phyloP scores from a whole-genome alignment of 495 filamentous ascomycete species.

The Talaromyces liani region DNA sequence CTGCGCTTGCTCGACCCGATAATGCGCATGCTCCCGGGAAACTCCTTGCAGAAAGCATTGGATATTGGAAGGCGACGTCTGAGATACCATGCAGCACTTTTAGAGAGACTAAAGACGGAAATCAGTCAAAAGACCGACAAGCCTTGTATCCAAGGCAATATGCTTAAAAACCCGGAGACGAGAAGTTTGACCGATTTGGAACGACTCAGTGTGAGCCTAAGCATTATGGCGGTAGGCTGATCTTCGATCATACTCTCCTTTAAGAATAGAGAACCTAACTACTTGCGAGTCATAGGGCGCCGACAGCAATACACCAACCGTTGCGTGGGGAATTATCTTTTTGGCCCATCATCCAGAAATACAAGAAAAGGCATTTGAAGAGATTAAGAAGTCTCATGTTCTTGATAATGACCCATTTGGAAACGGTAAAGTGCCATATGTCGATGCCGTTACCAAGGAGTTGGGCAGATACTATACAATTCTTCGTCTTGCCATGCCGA shows the following conservation, averaged over 20 bases:
- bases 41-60: slow-evolving; percentile 2
- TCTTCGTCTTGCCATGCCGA: slow-evolving; percentile 4
- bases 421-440: slow-evolving; percentile 4
- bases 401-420: slow-evolving; percentile 3
- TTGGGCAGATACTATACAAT: slow-evolving; percentile 4
- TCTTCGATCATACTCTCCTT: too few relatives aligned
- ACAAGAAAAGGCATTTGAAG: slow-evolving; percentile 6
- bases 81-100: not conserved
- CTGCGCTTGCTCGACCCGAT: not conserved
- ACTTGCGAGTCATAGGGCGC: not conserved
- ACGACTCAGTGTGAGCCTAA: not conserved
- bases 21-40: not conserved
- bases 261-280: too few relatives aligned
- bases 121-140: not conserved
- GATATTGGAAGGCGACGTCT: slow-evolving; percentile 4
- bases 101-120: not conserved
- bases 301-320: slow-evolving; percentile 5
- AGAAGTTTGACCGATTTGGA: not conserved
- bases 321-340: slow-evolving; percentile 4
- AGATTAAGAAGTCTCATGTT: slow-evolving; percentile 1
- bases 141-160: slow-evolving; percentile 7
- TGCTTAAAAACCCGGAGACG: slow-evolving; percentile 4
- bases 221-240: slow-evolving; percentile 1
- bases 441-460: slow-evolving; percentile 4
- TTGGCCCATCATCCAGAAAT: slow-evolving; percentile 4